Evolutionary conservation across 768 basidiomycete species (phyloP), one percentile per base, ranked within the genome.

Genomic region (Punctularia strigosozonata): DNA sequence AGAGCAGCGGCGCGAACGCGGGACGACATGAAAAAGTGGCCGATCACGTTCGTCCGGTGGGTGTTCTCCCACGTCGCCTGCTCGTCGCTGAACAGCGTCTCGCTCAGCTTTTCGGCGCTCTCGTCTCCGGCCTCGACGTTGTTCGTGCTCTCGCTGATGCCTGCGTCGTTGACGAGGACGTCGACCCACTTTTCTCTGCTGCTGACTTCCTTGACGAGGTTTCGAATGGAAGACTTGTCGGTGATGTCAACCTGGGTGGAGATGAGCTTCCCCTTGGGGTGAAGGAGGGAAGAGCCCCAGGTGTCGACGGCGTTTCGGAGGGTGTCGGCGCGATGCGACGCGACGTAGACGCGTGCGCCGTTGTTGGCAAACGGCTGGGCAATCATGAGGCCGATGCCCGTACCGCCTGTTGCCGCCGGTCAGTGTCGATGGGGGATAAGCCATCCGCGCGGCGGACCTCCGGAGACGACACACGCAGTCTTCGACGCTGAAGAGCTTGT

Each of bases 321-420:
- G 12, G 50, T 58, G 0, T 62, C 56, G 28, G 43, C 43, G 28
- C 63, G 57, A 5, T 64, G 55, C 4, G 56, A 52, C 10, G 57
- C 55, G 41, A 68, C 62, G 49, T 66, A 68, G 6, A 65, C 64
- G 10, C 50, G 51, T 4, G 65, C 65, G 18, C 64, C 63, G 47
- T 65, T 63, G 46, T 56, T 58, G 7, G 65, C 63, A 35, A 65
- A 59, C 2, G 56, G 58, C 39, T 62, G 56, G 2, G 63, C 56
- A 26, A 66, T 66, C 64, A 66, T 61, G 19, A 62, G 55, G n/a
- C 60, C 62, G 26, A 68, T 58, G n/a, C 65, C 64, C 1, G 56
- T 58, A 30, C 54, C 49, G 38, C 54, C 50, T 20, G n/a, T n/a
- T n/a, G n/a, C n/a, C n/a, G n/a, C n/a, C n/a, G n/a, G n/a, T n/a